Percentiles rank a stretch among this genome's conserved stretches.
Evolutionary conservation across 2,329 filamentous ascomycete species (phyloP).

Genomic region (Xylariaceae sp.): DNA sequence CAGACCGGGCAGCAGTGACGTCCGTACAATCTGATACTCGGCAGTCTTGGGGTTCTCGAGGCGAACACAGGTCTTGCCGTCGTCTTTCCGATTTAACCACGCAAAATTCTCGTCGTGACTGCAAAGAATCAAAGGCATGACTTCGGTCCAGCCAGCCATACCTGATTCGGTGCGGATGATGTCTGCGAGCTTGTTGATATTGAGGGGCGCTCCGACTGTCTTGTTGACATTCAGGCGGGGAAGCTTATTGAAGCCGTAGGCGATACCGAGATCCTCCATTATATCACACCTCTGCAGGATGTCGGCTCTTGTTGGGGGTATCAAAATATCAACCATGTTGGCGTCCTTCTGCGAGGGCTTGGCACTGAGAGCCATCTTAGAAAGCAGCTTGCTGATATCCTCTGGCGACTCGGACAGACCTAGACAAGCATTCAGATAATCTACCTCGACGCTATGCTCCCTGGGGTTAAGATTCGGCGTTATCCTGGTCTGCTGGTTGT

Average conservation of each 20-base stretch:
- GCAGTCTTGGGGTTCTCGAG: constrained; percentile 76
- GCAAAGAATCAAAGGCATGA: constrained; percentile 93
- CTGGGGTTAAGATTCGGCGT: constrained; percentile 79
- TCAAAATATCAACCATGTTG: constrained; percentile 74
- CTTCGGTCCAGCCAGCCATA: constrained; percentile 94
- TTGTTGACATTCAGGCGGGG: constrained; percentile 84
- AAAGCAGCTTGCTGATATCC: constrained; percentile 74
- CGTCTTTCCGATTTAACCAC: constrained; percentile 79
- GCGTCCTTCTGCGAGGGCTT: constrained; percentile 67
- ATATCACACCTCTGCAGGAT: constrained; percentile 96
- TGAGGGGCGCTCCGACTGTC: constrained; percentile 80
- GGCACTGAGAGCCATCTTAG: constrained; percentile 86
- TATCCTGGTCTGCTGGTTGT: constrained; percentile 80
- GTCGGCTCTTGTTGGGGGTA: constrained; percentile 89
- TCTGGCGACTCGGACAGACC: constrained; percentile 74
- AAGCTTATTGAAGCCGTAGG: constrained; percentile 96
- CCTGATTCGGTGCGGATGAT: constrained; percentile 86
- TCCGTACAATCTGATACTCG: constrained; percentile 79
- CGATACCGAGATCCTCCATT: constrained; percentile 97
- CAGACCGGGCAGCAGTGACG: constrained; percentile 69
- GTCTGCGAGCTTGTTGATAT: constrained; percentile 91
- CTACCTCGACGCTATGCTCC: constrained; percentile 75
- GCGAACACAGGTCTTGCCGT: constrained; percentile 66
- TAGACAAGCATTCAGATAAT: constrained; percentile 91
- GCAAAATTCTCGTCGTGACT: constrained; percentile 98